These are phyloP conservation scores for Barbarea vulgaris DNA, from an alignment of 345 rosid species.

Conservation along the genomic window DNA sequence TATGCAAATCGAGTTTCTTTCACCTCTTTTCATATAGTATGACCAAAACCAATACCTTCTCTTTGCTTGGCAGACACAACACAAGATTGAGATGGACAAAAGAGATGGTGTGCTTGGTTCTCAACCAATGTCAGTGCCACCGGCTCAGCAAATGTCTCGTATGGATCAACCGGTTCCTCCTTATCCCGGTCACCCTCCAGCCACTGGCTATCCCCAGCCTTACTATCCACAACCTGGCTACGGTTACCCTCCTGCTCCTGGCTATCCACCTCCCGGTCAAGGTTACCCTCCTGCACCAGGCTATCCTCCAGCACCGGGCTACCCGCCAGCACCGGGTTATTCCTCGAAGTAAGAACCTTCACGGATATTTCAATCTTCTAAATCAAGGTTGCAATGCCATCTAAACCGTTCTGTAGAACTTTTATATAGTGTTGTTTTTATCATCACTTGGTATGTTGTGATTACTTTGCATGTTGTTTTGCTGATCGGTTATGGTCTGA, in stretches of 20 bases:
- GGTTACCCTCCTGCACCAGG: slow-evolving; percentile 31
- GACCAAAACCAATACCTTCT: background rate
- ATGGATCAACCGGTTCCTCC: slow-evolving; percentile 55
- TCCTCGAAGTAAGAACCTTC: slow-evolving; percentile 23
- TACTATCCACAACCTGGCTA: slow-evolving; percentile 42
- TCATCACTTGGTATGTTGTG: slow-evolving; percentile 11
- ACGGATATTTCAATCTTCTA: background rate
- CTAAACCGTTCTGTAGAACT: background rate
- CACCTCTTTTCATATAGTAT: slow-evolving; percentile 30
- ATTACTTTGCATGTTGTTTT: background rate
- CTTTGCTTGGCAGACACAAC: slow-evolving; percentile 55
- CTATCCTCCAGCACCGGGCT: slow-evolving; percentile 16
- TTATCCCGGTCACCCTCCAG: slow-evolving; percentile 51
- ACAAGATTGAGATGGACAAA: slow-evolving; percentile 72
- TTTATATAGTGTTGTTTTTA: background rate
- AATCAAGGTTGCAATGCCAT: slow-evolving; percentile 9
- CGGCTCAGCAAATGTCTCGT: slow-evolving; percentile 64
- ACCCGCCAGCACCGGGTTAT: slow-evolving; percentile 20
- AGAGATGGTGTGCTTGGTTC: slow-evolving; percentile 54
- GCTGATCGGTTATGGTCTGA: background rate
- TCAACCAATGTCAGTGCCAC: slow-evolving; percentile 59
- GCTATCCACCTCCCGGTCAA: slow-evolving; percentile 43
- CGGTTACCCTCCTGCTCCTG: slow-evolving; percentile 40
- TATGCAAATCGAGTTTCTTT: slow-evolving; percentile 19
- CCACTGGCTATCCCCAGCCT: slow-evolving; percentile 40